A percentile compares a stretch with the other conserved stretches of the same genome.
phyloP scores from a whole-genome alignment of 2,329 filamentous ascomycete species.

The Graphiopsis chlorocephala region DNA sequence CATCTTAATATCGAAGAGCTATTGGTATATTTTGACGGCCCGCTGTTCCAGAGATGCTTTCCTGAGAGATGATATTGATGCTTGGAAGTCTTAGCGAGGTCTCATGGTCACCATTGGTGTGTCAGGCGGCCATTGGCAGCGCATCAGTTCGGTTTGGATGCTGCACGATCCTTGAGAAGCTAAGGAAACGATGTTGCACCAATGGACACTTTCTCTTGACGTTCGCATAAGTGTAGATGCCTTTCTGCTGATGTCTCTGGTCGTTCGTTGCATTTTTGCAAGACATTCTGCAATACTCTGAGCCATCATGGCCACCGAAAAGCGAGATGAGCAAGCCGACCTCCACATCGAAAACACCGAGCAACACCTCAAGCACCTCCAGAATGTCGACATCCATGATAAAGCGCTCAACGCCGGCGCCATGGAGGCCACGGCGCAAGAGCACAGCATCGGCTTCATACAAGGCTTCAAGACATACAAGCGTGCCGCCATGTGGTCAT shows the following conservation, averaged over 20 bases:
- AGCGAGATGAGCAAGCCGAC: neutral
- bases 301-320: constrained; percentile 1
- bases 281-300: neutral
- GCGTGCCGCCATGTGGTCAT: constrained; percentile 78
- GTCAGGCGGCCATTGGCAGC: neutral
- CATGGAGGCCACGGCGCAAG: constrained; percentile 46
- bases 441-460: constrained; percentile 55
- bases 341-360: neutral
- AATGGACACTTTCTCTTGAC: neutral
- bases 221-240: neutral
- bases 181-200: neutral
- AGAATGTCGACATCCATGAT: constrained; percentile 15
- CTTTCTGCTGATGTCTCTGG: neutral
- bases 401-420: constrained; percentile 26
- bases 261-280: neutral
- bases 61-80: neutral
- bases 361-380: constrained; percentile 12
- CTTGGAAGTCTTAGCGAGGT: neutral
- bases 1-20: neutral
- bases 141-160: neutral
- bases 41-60: neutral
- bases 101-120: neutral
- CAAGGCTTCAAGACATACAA: constrained; percentile 81
- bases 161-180: neutral
- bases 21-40: neutral